Base-by-base conservation (phyloP, 495 filamentous ascomycete genomes). In the Aspergillus ellipticus region DNA sequence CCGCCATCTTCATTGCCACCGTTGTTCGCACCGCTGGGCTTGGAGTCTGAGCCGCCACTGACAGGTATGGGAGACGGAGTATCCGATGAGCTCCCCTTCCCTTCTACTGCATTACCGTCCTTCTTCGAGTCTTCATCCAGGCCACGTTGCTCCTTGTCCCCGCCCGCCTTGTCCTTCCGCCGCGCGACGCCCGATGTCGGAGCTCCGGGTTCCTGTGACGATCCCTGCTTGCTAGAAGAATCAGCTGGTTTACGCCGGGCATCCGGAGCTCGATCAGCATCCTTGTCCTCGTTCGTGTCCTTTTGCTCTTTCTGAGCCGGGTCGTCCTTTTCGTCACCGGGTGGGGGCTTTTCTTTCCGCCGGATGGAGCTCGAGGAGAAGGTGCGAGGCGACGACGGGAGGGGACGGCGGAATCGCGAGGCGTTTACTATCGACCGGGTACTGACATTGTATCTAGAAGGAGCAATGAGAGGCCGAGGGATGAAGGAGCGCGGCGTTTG, bases 1-100 rank as follows among this genome's bases (percentile, higher is more conserved):
- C 74, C 73, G 20, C 73, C 64, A 55, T 80, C 78, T 39, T 83
- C 83, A 37, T 78, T 79, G 39, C 76, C 71, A 24, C 77, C 70
- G 42, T 68, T 71, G 33, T 67, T 73, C 49, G 77, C 71, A 13
- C 81, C 78, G 54, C 78, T 68, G 56, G 78, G 65, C 61, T 75
- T 70, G 62, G 80, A 79, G 42, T 78, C 76, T 46, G 73, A 64
- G 11, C 69, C 58, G 50, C 66, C 63, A 55, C 60, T 75, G 48
- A 66, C 64, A 6, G 82, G 76, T 46, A 79, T 78, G 6, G 76
- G 79, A 9, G 80, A 74, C 11, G 80, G 79, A 10, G 65, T 56
- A 42, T 79, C 76, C 24, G 63, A 63, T 11, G 70, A 67, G 50
- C 79, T 76, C 1, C 57, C 61, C 57, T 72, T 78, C 19, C 63